Evolutionary conservation across 2,329 filamentous ascomycete genomes (phyloP), one percentile per base, ranked within the genome.

Genomic region (Ploettnerulaceae sp.): DNA sequence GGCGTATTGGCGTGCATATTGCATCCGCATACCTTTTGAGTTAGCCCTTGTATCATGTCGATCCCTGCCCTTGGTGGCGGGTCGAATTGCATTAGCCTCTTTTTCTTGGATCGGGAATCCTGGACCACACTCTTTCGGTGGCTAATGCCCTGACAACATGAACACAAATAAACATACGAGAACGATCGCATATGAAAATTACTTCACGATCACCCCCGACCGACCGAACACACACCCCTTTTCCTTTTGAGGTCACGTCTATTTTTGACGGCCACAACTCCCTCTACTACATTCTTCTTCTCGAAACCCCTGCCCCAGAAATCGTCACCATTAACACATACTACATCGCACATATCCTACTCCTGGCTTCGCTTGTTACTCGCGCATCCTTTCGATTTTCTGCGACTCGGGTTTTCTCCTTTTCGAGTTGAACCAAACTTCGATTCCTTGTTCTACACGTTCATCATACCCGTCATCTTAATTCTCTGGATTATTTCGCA

Each of bases 21-120:
- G 53, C 55, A 59, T 54, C 45, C 52, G 53, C 57, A 57, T 59
- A 55, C 48, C 49, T 59, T 56, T 57, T 54, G 52, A 55, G 46
- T 55, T 57, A 57, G 41, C 42, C 49, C 45, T 47, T 47, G 47
- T 51, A 28, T 48, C 28, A 46, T 47, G 32, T 49, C 42, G 42
- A 51, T 51, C 38, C 22, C 54, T 48, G 50, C 50, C 40, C 37
- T 45, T 51, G 51, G 48, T 44, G 32, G 48, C 40, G 32, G 48
- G 44, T 48, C 37, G 45, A 47, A 12, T n/a, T n/a, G n/a, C 43
- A 44, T 49, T 44, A 31, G 42, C 34, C 32, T 32, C 45, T 15
- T 22, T 44, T 56, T 60, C 56, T 61, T 60, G 59, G 58, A 61
- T 61, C 58, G 54, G 57, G 58, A 54, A 61, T 60, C 55, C 59